These are phyloP conservation scores for Camellia lanceoleosa DNA, from an alignment of 148 eudicot species.

Conservation along the genomic window DNA sequence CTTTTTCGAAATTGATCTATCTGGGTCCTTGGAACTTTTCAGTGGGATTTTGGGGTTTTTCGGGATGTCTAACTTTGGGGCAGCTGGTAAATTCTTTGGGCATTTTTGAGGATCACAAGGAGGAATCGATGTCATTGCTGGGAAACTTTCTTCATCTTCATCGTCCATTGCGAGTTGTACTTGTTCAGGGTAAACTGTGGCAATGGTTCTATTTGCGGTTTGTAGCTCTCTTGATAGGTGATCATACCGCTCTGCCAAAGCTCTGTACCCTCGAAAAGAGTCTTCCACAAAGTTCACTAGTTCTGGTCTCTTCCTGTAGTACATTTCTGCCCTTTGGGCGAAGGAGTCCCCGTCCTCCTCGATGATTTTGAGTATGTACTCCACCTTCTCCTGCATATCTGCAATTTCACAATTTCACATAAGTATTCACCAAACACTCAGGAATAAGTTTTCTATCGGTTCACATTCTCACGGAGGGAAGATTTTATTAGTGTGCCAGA, in stretches of 20 bases:
- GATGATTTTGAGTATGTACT: conserved; percentile 64
- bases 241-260: conserved; percentile 86
- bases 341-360: conserved; percentile 94
- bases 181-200: conserved; percentile 68
- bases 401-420: conserved; percentile 15
- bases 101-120: conserved; percentile 25
- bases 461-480: neutral
- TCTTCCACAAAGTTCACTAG: conserved; percentile 70
- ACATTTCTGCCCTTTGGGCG: conserved; percentile 83
- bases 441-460: neutral
- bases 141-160: conserved; percentile 47
- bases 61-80: conserved; percentile 37
- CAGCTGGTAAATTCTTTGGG: conserved; percentile 23
- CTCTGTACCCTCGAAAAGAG: conserved; percentile 65
- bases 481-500: neutral
- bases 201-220: conserved; percentile 76
- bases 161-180: conserved; percentile 54
- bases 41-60: conserved; percentile 35
- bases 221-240: conserved; percentile 73
- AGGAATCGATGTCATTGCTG: conserved; percentile 26
- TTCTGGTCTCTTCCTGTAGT: conserved; percentile 85
- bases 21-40: conserved; percentile 33
- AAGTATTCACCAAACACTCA: neutral
- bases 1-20: conserved; percentile 48
- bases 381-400: conserved; percentile 87